Base-by-base conservation (phyloP, 306 rosid species). In the Prunus salicina region DNA sequence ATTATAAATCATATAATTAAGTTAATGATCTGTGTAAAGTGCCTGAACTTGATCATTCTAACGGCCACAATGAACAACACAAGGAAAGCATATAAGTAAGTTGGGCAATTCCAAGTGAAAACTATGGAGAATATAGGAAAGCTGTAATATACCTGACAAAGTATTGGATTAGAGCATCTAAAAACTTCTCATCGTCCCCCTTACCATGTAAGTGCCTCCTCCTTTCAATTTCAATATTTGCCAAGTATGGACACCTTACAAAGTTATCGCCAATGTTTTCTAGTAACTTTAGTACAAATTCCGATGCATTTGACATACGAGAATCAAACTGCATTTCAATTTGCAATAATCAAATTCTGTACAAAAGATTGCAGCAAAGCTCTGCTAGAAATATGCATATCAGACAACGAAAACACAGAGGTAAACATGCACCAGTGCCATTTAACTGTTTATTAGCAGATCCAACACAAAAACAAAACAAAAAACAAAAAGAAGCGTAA, bases 211-310 rank as follows among this genome's bases (percentile, higher is more conserved):
- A 72, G 82, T 83, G 90, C 84, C 82, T 89, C 81, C 91, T 88
- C 87, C 98, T 86, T 83, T 93, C 99, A 84, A 96, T 79, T 88
- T 96, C 99, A 62, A 96, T 89, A 82, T 68, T 75, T 76, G 98
- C 99, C 83, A 89, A 82, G 88, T 73, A 91, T 16, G 98, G 96
- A 81, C 96, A 69, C 84, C 99, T 91, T 85, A 85, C 24, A 30
- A 75, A 76, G 77, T 78, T 73, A 77, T 89, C 72, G 24, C 43
- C 30, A 30, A 76, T 76, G 55, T 83, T 92, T 61, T 80, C 88
- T 75, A 78, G 93, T 69, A 93, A 78, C 84, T 85, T 96, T 47
- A 84, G 89, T 72, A 91, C 78, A 78, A 91, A 85, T 19, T 84
- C 88, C 18, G 82, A 85, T 57, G 97, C 99, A 69, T 75, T 76